These are phyloP conservation scores for Helicostylum pulchrum DNA, from an alignment of 192 early-diverging fungal species.

Conservation along the genomic window DNA sequence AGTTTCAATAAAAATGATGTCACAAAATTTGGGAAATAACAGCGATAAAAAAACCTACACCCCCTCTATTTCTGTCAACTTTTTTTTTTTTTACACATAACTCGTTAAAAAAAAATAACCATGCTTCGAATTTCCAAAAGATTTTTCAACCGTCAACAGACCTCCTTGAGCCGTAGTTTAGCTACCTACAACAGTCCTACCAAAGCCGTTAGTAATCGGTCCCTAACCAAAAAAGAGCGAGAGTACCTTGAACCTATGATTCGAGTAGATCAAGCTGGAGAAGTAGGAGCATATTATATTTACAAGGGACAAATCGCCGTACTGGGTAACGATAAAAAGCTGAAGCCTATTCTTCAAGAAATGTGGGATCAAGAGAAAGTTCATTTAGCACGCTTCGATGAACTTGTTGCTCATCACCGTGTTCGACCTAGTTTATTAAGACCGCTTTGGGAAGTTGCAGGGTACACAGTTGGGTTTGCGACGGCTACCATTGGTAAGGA, in stretches of 20 bases:
- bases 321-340: constrained; percentile 62
- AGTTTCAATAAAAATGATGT: too few species aligned
- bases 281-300: constrained; percentile 92
- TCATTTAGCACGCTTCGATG: constrained; percentile 80
- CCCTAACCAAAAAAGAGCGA: constrained; percentile 50
- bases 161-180: too few species aligned
- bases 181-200: too few species aligned
- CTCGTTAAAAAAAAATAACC: too few species aligned
- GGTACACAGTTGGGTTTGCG: constrained; percentile 79
- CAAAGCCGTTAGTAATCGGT: background rate
- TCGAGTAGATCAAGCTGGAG: constrained; percentile 96
- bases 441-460: constrained; percentile 85
- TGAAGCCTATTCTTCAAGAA: constrained; percentile 74
- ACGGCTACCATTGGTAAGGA: constrained; percentile 91
- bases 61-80: too few species aligned
- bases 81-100: too few species aligned
- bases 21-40: too few species aligned
- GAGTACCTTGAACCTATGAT: constrained; percentile 71
- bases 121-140: too few species aligned
- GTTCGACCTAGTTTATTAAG: constrained; percentile 83
- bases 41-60: too few species aligned
- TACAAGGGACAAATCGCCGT: constrained; percentile 93
- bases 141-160: too few species aligned
- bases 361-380: constrained; percentile 95
- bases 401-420: constrained; percentile 67